Base-by-base conservation (phyloP, 768 basidiomycete species). In the Austroboletus festivus region DNA sequence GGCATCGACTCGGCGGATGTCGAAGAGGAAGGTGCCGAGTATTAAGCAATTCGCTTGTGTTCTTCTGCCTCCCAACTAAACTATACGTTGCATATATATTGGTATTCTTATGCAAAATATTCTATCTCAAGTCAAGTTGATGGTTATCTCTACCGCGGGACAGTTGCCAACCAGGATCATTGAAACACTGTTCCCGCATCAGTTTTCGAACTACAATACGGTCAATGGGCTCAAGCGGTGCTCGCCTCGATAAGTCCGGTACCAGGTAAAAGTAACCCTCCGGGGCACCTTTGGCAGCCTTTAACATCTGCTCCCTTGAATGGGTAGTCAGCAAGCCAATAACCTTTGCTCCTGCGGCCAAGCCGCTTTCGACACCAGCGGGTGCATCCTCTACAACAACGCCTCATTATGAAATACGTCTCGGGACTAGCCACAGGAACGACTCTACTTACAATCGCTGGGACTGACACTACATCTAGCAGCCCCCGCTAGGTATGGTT, bases 381-480 rank as follows among this genome's bases (percentile, higher is more conserved):
- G 93, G 93, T 3, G 94, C 90, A 69, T 97, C 95, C 63, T 95
- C 93, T 26, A 97, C 79, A 15, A 96, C 94, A 40, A 95, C 73
- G 57, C 86, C 87, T 85, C 21, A 20, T 44, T 5, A 33, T 44
- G 42, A 59, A 42, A 50, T 60, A 28, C n/a, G 45, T 23, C 13
- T 16, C n/a, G 20, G 18, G 31, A 12, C 16, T 31, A n/a, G n/a
- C 9, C 33, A 40, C 31, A 13, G n/a, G 8, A 37, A 28, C 6
- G 11, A n/a, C 34, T 38, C 18, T 13, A 37, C 64, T 60, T 43
- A 67, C 59, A 64, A 19, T 56, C 50, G 16, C 39, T 42, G 12
- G 85, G 79, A 38, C 79, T 73, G 19, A 85, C 80, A 2, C 80
- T 78, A 55, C 85, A 83, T 51, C 73, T 74, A 62, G 84, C 70